Base-by-base conservation (phyloP, 441 rosid species). In the Arabidopsis hybrid region DNA sequence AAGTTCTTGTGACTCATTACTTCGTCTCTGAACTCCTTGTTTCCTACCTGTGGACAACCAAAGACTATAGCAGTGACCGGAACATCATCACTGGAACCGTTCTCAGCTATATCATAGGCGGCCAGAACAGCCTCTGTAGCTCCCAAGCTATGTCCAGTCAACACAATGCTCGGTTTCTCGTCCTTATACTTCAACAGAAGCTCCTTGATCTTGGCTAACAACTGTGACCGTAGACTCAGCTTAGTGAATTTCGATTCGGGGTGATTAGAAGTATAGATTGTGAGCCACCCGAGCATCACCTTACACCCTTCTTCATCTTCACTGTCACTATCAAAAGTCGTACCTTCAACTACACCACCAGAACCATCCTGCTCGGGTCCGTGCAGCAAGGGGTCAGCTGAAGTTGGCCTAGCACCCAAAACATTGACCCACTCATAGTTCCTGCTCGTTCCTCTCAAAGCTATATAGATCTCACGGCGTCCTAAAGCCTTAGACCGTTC, bases 71-170 rank as follows among this genome's bases (percentile, higher is more conserved):
- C 97, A 68, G 94, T 39, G 14, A 93, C 87, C 0, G 91, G 98
- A 51, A 86, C 83, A 62, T 87, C 88, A 62, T 83, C 90, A 14
- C 46, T 36, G 2, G 85, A 60, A 1, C 84, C 92, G 55, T 87
- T 91, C 77, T 93, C 95, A 8, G 82, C 97, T 9, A 88, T 17
- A 65, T 93, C 98, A 58, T 85, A 93, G 3, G 88, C 89, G 0
- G 86, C 78, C 4, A 93, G 18, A 67, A 89, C 67, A 8, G 97
- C 84, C 50, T 89, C 79, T 18, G 91, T 84, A 38, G 97, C 95
- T 6, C 98, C 97, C 71, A 93, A 83, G 71, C 98, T 93, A 57
- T 93, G 98, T n/a, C 97, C 97, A 0, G 85, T 81, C 18, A 91
- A 47, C 47, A 83, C 82, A 53, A 93, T 57, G 72, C 88, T 89